Conservation (phyloP, 2,329 filamentous ascomycete species). For the Nemania bipapillata region DNA sequence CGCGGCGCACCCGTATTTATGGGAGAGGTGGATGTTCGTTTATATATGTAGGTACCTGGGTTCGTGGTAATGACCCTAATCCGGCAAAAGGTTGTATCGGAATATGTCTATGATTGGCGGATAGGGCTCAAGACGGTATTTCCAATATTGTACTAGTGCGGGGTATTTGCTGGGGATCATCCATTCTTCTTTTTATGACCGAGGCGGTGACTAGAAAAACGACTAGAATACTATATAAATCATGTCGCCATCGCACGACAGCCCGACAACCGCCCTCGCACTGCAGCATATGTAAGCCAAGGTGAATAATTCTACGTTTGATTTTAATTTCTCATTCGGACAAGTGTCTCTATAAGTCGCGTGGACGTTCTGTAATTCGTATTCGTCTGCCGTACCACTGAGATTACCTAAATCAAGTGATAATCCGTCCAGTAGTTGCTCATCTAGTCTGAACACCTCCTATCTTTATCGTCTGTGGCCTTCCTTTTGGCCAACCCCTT, state of each 20-base stretch:
- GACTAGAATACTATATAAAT: conserved; percentile 17
- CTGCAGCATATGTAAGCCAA: conserved; percentile 24
- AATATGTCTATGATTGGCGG: conserved; percentile 32
- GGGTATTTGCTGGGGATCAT: conserved; percentile 15
- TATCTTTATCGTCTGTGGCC: conserved; percentile 2
- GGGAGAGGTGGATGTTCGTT: not conserved
- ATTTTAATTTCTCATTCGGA: conserved; percentile 10
- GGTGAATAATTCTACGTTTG: conserved; percentile 19
- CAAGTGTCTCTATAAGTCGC: conserved; percentile 24
- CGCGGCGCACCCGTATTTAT: not conserved
- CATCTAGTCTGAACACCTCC: conserved; percentile 5
- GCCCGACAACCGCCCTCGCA: conserved; percentile 37
- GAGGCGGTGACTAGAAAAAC: conserved; percentile 31
- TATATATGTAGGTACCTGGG: not conserved
- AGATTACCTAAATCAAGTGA: conserved; percentile 15
- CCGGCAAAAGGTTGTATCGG: conserved; percentile 26
- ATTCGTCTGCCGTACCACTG: conserved; percentile 6
- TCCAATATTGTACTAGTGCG: conserved; percentile 26
- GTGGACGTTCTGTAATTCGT: not conserved
- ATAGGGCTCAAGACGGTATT: conserved; percentile 26
- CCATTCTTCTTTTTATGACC: not conserved
- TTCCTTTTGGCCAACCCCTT: conserved; percentile 12
- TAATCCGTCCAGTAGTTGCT: conserved; percentile 8
- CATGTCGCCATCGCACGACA: conserved; percentile 45
- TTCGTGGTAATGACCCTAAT: conserved; percentile 26